Percentiles rank a stretch among this genome's conserved stretches.
These are phyloP conservation scores for Hygrophoropsis aurantiaca DNA, from an alignment of 768 basidiomycete species.

Conservation along the genomic window DNA sequence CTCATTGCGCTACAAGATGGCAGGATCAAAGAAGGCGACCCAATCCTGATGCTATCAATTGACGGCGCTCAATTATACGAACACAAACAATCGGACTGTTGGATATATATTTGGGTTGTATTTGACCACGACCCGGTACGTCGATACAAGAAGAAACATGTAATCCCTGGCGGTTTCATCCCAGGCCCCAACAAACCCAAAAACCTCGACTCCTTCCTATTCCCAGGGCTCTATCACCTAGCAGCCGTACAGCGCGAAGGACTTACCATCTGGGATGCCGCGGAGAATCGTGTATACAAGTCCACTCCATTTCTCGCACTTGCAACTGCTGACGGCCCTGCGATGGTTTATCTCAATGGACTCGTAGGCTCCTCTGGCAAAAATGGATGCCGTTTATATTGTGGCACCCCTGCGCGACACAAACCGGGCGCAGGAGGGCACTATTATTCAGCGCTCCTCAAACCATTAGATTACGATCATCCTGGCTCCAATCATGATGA, in stretches of 20 bases:
- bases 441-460: constrained; percentile 34
- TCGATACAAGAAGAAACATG: constrained; percentile 11
- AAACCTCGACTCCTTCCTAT: constrained; percentile 31
- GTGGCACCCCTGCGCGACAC: constrained; percentile 24
- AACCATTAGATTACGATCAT: constrained; percentile 22
- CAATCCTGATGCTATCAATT: constrained; percentile 34
- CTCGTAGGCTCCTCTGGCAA: constrained; percentile 32
- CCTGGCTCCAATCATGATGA: constrained; percentile 29
- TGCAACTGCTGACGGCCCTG: constrained; percentile 24
- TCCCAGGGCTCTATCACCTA: constrained; percentile 27
- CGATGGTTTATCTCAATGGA: constrained; percentile 28
- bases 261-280: constrained; percentile 32
- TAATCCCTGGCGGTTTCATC: constrained; percentile 13
- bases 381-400: constrained; percentile 36
- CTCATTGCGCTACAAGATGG: constrained; percentile 3
- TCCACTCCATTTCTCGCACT: constrained; percentile 13
- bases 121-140: constrained; percentile 24
- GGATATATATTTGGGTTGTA: constrained; percentile 38
- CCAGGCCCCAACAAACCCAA: constrained; percentile 31
- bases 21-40: constrained; percentile 19
- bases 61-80: constrained; percentile 43
- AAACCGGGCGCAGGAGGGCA: constrained; percentile 21
- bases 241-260: constrained; percentile 27
- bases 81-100: constrained; percentile 31
- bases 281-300: constrained; percentile 5